Base-by-base conservation (phyloP, 1,284 basidiomycete genomes). In the Papiliotrema flavescens region DNA sequence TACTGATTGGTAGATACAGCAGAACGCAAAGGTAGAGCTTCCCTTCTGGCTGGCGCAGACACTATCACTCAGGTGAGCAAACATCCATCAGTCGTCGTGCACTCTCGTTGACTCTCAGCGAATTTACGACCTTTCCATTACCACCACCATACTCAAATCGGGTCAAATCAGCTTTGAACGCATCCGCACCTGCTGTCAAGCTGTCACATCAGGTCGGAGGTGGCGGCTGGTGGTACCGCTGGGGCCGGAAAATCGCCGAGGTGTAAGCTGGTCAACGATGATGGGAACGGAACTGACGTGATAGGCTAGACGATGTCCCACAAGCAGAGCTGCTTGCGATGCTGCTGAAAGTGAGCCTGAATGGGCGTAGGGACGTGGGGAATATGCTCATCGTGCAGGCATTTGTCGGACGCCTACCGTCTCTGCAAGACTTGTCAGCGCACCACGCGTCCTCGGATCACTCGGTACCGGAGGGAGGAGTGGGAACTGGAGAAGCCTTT, bases 141-240 rank as follows among this genome's bases (percentile, higher is more conserved):
- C 91, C 91, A 0, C 65, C 82, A 23, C 82, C 90, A 0, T 94
- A 90, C 76, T 82, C 82, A 4, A 75, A 80, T 20, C 83, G 86
- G 61, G 89, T 94, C 0, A 80, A 84, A 41, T 88, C 90, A 56
- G 91, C 91, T 1, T 79, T 94, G 51, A 90, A 86, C 61, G 91
- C 91, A 13, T 88, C 90, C 51, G 81, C 90, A 13, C 81, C 83
- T 23, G 89, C 87, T 59, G 90, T 95, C 52, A 85, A 84, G 51
- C 79, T 94, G 3, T 84, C 87, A 3, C 82, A 81, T 35, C 82
- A 92, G 2, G 89, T 94, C 3, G 91, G 91, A 5, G 84, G 85
- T n/a, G 88, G 88, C 7, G 88, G 89, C 3, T 77, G 85, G 63
- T 95, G 91, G 91, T 95, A 94, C 71, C 85, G 85, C 2, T 92